Base-by-base conservation (phyloP, 495 filamentous ascomycete species). In the Neurospora sp. region DNA sequence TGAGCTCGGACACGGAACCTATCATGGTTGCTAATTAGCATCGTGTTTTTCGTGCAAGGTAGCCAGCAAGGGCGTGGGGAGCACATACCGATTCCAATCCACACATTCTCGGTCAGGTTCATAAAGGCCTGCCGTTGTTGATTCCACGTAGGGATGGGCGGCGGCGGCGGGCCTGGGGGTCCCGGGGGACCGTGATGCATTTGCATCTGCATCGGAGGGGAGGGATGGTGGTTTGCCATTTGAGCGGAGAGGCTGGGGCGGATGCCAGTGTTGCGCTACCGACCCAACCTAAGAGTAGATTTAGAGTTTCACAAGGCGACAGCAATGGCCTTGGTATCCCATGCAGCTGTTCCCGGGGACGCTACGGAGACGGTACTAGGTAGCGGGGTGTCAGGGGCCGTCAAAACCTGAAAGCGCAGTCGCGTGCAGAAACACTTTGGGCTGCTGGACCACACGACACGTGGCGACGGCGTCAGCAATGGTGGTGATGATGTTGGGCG, bases 1-100 rank as follows among this genome's bases (percentile, higher is more conserved):
- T 89, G 76, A 94, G 80, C 83, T 99, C 96, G n/a, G 92, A 91
- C 73, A 95, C 84, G 78, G 87, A 90, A 11, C 95, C 95, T 97
- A 78, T 41, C 70, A n/a, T 77, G 69, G 42, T 70, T 73, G 77
- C 27, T 35, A 1, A 18, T 82, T 69, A 79, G 72, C 75, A 38
- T 76, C 73, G 75, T 37, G 35, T 37, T 37, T 37, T 37, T 37
- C 35, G 35, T 74, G 69, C 70, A 20, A 69, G 37, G 18, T 38
- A 46, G 16, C 22, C 42, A n/a, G n/a, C 70, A 44, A 68, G 27
- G 48, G 7, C 27, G 44, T 35, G 73, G 74, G 69, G 22, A n/a
- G 39, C 40, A 75, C 88, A 73, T 89, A 97, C 94, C 96, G 70
- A 99, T 91, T 77, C 94, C 92, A 71, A 97, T 87, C 96, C 96